Conservation (phyloP, 2,329 filamentous ascomycete species). For the Aspergillus sp. region DNA sequence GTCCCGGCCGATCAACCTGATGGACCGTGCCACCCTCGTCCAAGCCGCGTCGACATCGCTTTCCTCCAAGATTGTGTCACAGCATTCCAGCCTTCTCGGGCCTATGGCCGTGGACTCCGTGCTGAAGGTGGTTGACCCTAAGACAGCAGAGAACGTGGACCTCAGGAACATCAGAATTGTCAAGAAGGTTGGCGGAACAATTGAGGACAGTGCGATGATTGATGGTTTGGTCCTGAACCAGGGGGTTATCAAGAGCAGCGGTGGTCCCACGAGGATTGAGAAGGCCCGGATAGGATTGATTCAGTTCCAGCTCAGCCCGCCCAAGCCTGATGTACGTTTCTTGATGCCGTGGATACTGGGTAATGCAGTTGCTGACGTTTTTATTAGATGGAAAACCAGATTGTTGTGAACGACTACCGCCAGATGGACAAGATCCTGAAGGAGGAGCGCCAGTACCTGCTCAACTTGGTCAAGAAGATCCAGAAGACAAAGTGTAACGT, state of each 20-base stretch:
- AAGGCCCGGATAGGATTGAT: constrained; percentile 97
- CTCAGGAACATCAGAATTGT: constrained; percentile 94
- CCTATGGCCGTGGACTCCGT: constrained; percentile 98
- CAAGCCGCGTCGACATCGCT: constrained; percentile 97
- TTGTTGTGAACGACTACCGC: constrained; percentile 97
- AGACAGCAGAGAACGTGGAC: constrained; percentile 94
- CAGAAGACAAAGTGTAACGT: constrained; percentile 99
- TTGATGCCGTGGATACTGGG: neutral
- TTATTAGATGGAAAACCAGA: constrained; percentile 93
- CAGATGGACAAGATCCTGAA: constrained; percentile 99
- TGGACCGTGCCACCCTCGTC: constrained; percentile 83
- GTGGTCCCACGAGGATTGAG: constrained; percentile 88
- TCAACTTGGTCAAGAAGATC: constrained; percentile 99
- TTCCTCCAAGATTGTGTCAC: constrained; percentile 97
- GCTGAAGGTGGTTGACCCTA: constrained; percentile 90
- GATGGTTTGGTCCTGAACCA: constrained; percentile 93
- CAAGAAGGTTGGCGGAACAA: constrained; percentile 97
- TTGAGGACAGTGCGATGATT: constrained; percentile 96
- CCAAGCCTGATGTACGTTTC: constrained; percentile 82
- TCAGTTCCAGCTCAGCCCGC: constrained; percentile 97
- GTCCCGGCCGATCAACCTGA: constrained; percentile 88
- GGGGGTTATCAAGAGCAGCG: constrained; percentile 87
- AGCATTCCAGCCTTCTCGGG: constrained; percentile 92
- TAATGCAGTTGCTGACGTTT: constrained; percentile 9
- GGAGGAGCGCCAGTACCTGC: constrained; percentile 94